Conservation (phyloP, 768 basidiomycete species). For the Lactarius sp. region DNA sequence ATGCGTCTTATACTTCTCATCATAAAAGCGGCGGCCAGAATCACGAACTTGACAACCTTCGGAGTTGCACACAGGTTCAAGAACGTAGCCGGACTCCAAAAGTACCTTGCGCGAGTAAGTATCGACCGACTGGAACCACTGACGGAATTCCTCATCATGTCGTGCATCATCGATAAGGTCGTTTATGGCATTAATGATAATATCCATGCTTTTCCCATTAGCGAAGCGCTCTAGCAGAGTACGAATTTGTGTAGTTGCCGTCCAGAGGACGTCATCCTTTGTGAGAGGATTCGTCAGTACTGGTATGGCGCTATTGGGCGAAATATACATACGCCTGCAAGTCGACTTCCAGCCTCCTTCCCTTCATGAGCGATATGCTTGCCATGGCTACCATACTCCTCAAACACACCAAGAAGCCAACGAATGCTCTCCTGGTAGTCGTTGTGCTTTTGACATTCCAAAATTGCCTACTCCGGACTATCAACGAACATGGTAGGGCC, state of each 20-base stretch:
- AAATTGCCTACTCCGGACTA: conserved; percentile 48
- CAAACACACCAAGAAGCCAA: conserved; percentile 64
- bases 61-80: conserved; percentile 68
- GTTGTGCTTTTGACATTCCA: conserved; percentile 89
- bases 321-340: conserved; percentile 30
- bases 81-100: conserved; percentile 78
- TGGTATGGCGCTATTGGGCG: conserved; percentile 21
- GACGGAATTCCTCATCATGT: conserved; percentile 66
- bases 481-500: not conserved
- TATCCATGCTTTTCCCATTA: conserved; percentile 59
- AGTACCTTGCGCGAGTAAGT: conserved; percentile 65
- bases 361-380: conserved; percentile 36
- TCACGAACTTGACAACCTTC: conserved; percentile 64
- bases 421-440: conserved; percentile 79
- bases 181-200: conserved; percentile 65
- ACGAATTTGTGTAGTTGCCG: conserved; percentile 59
- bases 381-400: conserved; percentile 58
- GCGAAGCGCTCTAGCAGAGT: conserved; percentile 90
- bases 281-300: conserved; percentile 20
- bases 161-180: conserved; percentile 68
- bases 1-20: conserved; percentile 65
- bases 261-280: conserved; percentile 52
- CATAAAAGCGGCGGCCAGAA: conserved; percentile 71
- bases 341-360: conserved; percentile 28
- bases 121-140: conserved; percentile 66